phyloP scores from a whole-genome alignment of 2,329 filamentous ascomycete genomes.

The Penicillium sp. region DNA sequence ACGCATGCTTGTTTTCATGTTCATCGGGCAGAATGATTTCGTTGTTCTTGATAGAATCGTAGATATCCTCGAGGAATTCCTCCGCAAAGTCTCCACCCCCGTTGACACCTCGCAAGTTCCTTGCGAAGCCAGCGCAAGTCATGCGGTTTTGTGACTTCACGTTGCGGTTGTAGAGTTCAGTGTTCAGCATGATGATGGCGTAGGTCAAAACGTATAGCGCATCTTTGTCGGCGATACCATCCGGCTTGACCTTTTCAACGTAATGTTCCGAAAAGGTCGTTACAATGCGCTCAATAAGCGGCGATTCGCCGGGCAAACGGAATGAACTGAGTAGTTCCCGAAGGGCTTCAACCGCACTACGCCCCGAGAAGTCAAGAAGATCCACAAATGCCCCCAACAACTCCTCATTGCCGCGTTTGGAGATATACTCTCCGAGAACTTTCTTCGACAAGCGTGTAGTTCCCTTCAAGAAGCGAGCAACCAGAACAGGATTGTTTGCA shows the following conservation, averaged over 20 bases:
- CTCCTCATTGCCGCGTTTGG: slow-evolving; percentile 84
- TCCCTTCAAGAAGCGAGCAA: slow-evolving; percentile 84
- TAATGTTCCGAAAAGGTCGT: slow-evolving; percentile 86
- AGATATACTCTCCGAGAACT: slow-evolving; percentile 85
- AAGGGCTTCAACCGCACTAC: slow-evolving; percentile 86
- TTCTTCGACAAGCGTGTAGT: slow-evolving; percentile 89
- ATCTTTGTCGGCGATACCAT: slow-evolving; percentile 80
- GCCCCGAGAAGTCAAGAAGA: slow-evolving; percentile 82
- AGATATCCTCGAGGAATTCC: slow-evolving; percentile 83
- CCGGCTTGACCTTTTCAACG: slow-evolving; percentile 65
- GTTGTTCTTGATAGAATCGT: slow-evolving; percentile 83
- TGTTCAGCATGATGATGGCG: slow-evolving; percentile 96
- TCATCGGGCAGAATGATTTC: slow-evolving; percentile 98
- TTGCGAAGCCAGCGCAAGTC: slow-evolving; percentile 77
- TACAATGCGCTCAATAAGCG: slow-evolving; percentile 89
- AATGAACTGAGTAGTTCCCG: slow-evolving; percentile 86
- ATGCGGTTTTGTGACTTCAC: slow-evolving; percentile 74
- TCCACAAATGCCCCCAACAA: slow-evolving; percentile 81
- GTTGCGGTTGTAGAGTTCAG: slow-evolving; percentile 94
- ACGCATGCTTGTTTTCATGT: slow-evolving; percentile 93
- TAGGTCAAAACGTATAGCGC: slow-evolving; percentile 89
- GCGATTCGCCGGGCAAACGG: slow-evolving; percentile 87
- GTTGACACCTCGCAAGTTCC: slow-evolving; percentile 89
- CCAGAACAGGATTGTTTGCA: slow-evolving; percentile 68
- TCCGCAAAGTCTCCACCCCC: slow-evolving; percentile 77